Base-by-base conservation (phyloP, 192 early-diverging fungal species). In the Entophlyctis luteolus region DNA sequence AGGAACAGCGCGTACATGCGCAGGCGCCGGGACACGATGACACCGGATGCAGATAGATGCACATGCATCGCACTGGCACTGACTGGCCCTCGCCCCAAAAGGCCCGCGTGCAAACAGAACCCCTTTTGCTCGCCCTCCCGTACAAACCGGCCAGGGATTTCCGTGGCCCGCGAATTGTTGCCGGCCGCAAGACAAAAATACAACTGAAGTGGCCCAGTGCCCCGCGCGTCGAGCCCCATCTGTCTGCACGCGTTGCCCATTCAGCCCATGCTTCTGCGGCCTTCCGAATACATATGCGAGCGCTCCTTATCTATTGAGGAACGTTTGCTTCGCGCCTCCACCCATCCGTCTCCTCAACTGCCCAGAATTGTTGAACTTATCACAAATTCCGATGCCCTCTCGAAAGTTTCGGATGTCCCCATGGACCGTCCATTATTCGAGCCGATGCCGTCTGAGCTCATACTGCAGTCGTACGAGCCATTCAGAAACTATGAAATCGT, bases 401-500 rank as follows among this genome's bases (percentile, higher is more conserved):
- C 47, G 25, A 72, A 33, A 34, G 59, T 42, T n/a, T 80, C 60
- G 32, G 47, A 73, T 23, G 79, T 86, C 3, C 72, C 83, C 0
- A 46, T 77, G 4, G 84, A 83, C 49, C 60, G 47, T 31, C 84
- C 85, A 0, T 54, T 87, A 16, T 87, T 87, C 54, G 67, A 80
- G 53, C 79, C 84, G 16, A 62, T 74, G 25, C 85, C 85, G 18
- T 56, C 72, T 10, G 68, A 73, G 32, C 23, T 87, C 2, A 54
- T 75, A 25, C 59, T 87, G 32, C 79, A 85, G 34, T 27, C 38
- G 27, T 86, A 75, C 57, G 35, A 47, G 27, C 78, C 85, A 0
- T 86, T 87, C 58, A 46, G 79, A 35, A 77, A 54, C 1, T 86
- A 85, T 55, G 84, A 87, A 49, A 55, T 87, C 6, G 56, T 76